Evolutionary conservation across 2,329 filamentous ascomycete genomes (phyloP), one percentile per base, ranked within the genome.

Genomic region (Ophiostoma perfectum): DNA sequence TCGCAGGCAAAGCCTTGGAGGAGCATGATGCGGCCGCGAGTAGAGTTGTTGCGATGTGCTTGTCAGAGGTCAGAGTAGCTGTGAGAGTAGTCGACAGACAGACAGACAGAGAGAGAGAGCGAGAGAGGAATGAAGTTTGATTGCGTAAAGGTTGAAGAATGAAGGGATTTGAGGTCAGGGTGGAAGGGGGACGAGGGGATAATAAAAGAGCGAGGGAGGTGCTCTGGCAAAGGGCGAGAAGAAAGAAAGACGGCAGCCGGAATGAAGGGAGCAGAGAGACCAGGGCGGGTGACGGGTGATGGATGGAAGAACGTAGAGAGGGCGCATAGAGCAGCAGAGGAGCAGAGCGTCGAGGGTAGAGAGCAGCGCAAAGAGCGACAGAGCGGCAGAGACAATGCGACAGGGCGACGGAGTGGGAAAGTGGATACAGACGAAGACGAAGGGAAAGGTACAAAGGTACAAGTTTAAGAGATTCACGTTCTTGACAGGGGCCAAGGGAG

Each of bases 1-100:
- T 72, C 71, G 70, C 70, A 72, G 68, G 60, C 60, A 49, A 71
- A 72, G 64, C 69, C 66, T 12, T 67, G 68, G 47, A 70, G 69
- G n/a, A 71, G 68, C 70, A 72, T 72, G 7, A 18, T 45, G 62
- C 11, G 27, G 36, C 8, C 3, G 27, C 1, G 27, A 9, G 2
- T 27, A 44, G 5, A n/a, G 14, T 3, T 7, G 41, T 12, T 27
- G 18, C 27, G 18, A 9, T 44, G 18, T 27, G 11, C 47, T 12
- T 14, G 49, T 27, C 39, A 16, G 36, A 52, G 55, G 44, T 39
- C 49, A 36, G 2, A 6, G 18, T 16, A 3, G 39, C 7, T 38
- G 64, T 55, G 49, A 55, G 18, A 39, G 47, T 42, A 18, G 62
- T 44, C 16, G 55, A 27, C 27, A 27, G 27, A 27, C 27, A 27